phyloP scores from a whole-genome alignment of 2,329 filamentous ascomycete species.

The Chaetomiaceae sp. region DNA sequence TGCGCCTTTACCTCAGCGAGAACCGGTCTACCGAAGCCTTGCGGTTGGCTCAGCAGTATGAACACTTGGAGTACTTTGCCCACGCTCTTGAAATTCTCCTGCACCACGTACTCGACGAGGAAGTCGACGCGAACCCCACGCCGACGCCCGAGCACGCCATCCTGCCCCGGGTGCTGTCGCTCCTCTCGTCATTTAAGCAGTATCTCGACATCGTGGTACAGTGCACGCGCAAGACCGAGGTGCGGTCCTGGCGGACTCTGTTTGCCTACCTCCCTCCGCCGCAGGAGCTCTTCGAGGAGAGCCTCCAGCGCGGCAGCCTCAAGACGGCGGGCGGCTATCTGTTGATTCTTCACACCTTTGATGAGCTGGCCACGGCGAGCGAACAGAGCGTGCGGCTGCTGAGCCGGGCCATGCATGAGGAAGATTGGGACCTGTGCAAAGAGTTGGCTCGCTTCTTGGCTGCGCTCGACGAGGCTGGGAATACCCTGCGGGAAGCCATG shows the following conservation, averaged over 20 bases:
- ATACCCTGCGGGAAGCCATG: slow-evolving; percentile 68
- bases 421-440: slow-evolving; percentile 93
- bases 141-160: slow-evolving; percentile 58
- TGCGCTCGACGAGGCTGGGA: slow-evolving; percentile 80
- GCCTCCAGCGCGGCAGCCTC: slow-evolving; percentile 72
- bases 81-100: slow-evolving; percentile 89
- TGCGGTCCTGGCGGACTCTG: slow-evolving; percentile 88
- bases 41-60: slow-evolving; percentile 76
- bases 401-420: slow-evolving; percentile 70
- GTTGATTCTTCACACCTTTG: slow-evolving; percentile 82
- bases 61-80: slow-evolving; percentile 82
- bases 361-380: slow-evolving; percentile 61
- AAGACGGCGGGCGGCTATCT: slow-evolving; percentile 96
- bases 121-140: slow-evolving; percentile 64
- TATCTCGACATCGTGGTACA: slow-evolving; percentile 95
- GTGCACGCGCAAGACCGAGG: slow-evolving; percentile 94
- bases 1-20: slow-evolving; percentile 70
- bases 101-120: slow-evolving; percentile 89
- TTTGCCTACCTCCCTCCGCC: slow-evolving; percentile 88
- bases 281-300: slow-evolving; percentile 88
- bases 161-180: slow-evolving; percentile 56
- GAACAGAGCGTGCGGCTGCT: slow-evolving; percentile 78
- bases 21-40: slow-evolving; percentile 76
- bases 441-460: slow-evolving; percentile 93
- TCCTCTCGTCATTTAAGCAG: slow-evolving; percentile 67